phyloP scores from a whole-genome alignment of 1,284 basidiomycete genomes.

The Leccinum huronense region DNA sequence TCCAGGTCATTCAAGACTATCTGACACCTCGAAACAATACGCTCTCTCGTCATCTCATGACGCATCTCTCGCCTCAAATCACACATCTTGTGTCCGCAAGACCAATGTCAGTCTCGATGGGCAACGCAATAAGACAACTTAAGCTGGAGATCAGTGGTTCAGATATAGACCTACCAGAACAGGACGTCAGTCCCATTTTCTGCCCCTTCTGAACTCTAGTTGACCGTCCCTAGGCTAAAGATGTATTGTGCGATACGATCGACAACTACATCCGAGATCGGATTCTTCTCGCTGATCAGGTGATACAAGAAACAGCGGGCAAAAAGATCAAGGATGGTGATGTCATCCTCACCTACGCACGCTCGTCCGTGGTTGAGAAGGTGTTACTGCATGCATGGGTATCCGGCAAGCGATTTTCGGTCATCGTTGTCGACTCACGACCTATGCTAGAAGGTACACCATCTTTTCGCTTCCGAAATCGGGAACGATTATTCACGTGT shows the following conservation, averaged over 20 bases:
- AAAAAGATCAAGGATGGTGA: constrained; percentile 95
- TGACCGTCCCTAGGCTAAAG: constrained; percentile 69
- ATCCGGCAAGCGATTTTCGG: constrained; percentile 77
- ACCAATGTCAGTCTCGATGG: constrained; percentile 94
- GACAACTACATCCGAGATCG: constrained; percentile 94
- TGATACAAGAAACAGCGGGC: constrained; percentile 86
- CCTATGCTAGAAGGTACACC: constrained; percentile 85
- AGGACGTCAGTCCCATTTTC: constrained; percentile 64
- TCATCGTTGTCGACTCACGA: constrained; percentile 92
- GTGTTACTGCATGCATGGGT: constrained; percentile 80
- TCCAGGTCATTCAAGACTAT: constrained; percentile 85
- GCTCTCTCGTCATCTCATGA: constrained; percentile 83
- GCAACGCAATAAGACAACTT: constrained; percentile 90
- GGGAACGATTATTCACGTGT: constrained; percentile 6
- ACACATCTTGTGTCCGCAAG: constrained; percentile 83
- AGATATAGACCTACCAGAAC: constrained; percentile 89
- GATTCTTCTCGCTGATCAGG: constrained; percentile 90
- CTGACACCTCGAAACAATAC: constrained; percentile 79
- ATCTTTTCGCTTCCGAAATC: constrained; percentile 1
- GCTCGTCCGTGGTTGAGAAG: constrained; percentile 94
- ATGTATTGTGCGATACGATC: constrained; percentile 80
- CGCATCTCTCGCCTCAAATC: constrained; percentile 88
- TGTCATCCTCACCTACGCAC: constrained; percentile 90
- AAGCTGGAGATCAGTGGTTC: constrained; percentile 95
- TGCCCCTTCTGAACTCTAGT: constrained; percentile 1